These are phyloP conservation scores for Paspalum notatum DNA, from an alignment of 176 grass and related monocot genomes.

Conservation along the genomic window DNA sequence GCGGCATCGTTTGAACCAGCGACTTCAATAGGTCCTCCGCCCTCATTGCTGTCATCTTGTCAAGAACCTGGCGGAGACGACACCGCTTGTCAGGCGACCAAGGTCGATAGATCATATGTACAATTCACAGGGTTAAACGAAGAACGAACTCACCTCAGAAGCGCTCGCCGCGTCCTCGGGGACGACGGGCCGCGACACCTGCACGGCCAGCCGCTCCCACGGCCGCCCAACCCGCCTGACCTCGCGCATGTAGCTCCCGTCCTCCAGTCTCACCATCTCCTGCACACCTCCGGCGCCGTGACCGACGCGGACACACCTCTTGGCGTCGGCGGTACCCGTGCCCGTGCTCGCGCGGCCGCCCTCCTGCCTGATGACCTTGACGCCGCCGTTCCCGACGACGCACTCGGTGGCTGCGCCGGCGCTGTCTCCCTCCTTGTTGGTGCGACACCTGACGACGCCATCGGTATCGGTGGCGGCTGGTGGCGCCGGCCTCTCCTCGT, in stretches of 20 bases:
- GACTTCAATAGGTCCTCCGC: slow-evolving; percentile 41
- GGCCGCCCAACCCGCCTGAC: slow-evolving; percentile 42
- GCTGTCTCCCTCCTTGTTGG: background rate
- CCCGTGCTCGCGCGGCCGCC: background rate
- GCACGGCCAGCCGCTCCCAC: slow-evolving; percentile 61
- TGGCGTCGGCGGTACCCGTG: background rate
- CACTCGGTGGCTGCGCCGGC: too few species aligned
- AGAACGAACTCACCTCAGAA: slow-evolving; percentile 41
- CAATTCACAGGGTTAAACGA: too few species aligned
- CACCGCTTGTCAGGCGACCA: background rate
- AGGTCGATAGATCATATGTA: background rate
- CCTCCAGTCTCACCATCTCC: slow-evolving; percentile 41
- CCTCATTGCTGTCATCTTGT: slow-evolving; percentile 48
- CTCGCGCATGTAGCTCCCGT: slow-evolving; percentile 58
- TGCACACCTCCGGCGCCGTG: background rate
- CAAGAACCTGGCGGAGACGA: slow-evolving; percentile 45
- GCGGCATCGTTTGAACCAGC: slow-evolving; percentile 50
- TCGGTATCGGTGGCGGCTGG: background rate
- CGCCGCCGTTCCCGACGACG: background rate
- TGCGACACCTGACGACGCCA: background rate
- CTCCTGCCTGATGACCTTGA: background rate
- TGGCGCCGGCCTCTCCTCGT: background rate
- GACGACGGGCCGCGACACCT: slow-evolving; percentile 52
- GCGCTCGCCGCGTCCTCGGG: slow-evolving; percentile 44
- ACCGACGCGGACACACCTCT: background rate